phyloP scores from a whole-genome alignment of 179 eudicot genomes.

The Drosera spatulata region DNA sequence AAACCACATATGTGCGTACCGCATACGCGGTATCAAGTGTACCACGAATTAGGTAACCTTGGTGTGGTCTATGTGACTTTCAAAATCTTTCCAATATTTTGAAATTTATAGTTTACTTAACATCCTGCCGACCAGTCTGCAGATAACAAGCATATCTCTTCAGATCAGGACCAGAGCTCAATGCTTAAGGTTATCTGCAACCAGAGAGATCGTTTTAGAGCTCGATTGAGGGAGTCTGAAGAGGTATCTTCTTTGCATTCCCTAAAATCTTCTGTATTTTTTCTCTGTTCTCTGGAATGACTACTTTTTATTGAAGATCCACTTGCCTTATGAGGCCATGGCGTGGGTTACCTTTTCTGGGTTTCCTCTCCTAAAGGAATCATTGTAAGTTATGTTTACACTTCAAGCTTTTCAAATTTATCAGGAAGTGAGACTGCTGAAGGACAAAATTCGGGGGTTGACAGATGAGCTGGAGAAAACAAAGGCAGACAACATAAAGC shows the following conservation, averaged over 20 bases:
- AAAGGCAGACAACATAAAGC: constrained; percentile 96
- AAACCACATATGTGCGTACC: too few relatives aligned
- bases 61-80: too few relatives aligned
- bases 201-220: constrained; percentile 94
- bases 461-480: constrained; percentile 80
- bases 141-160: constrained; percentile 64
- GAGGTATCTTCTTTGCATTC: constrained; percentile 41
- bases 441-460: constrained; percentile 71
- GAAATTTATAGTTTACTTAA: neutral
- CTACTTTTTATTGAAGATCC: neutral
- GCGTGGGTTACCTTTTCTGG: neutral
- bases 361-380: constrained; percentile 1
- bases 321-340: too few relatives aligned
- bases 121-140: constrained; percentile 37
- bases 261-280: neutral
- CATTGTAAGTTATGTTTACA: neutral
- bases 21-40: too few relatives aligned
- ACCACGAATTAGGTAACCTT: too few relatives aligned
- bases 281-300: neutral
- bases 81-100: too few relatives aligned
- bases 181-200: constrained; percentile 98
- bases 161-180: constrained; percentile 90
- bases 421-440: constrained; percentile 81
- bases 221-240: constrained; percentile 89
- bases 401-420: neutral